Conservation (phyloP, 2,329 filamentous ascomycete genomes). For the Pseudogymnoascus pannorum region DNA sequence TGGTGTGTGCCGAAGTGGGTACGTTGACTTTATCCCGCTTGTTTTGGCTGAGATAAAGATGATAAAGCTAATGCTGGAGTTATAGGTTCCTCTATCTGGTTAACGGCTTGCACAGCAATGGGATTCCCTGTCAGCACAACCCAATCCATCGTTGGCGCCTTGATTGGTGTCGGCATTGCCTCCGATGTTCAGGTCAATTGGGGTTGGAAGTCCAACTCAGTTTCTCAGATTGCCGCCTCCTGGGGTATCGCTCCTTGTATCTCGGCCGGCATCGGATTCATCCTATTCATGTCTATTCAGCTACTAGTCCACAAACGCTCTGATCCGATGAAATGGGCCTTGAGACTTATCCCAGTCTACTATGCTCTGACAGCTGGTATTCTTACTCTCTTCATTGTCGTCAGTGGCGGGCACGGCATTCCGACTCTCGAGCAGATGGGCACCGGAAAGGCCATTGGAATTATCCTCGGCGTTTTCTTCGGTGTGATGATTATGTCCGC, state of each 20-base stretch:
- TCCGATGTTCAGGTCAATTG: constrained; percentile 57
- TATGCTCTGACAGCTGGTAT: constrained; percentile 21
- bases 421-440: constrained; percentile 30
- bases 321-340: constrained; percentile 64
- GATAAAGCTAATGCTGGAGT: no score
- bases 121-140: constrained; percentile 67
- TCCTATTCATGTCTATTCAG: constrained; percentile 69
- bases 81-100: constrained; percentile 64
- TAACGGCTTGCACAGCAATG: constrained; percentile 72
- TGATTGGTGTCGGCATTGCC: constrained; percentile 63
- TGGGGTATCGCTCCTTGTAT: constrained; percentile 64
- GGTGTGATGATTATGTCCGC: constrained; percentile 19
- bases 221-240: constrained; percentile 58
- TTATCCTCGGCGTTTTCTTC: constrained; percentile 23
- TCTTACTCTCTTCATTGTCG: constrained; percentile 21
- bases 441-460: constrained; percentile 25
- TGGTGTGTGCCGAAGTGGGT: constrained; percentile 44
- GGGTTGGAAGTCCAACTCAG: constrained; percentile 62
- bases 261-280: constrained; percentile 55
- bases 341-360: constrained; percentile 56
- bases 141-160: constrained; percentile 61
- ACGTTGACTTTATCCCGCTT: no score
- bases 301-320: constrained; percentile 60
- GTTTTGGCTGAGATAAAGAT: no score
- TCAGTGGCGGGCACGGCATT: constrained; percentile 38